phyloP scores from a whole-genome alignment of 495 filamentous ascomycete genomes.

The Cryomyces antarcticus region DNA sequence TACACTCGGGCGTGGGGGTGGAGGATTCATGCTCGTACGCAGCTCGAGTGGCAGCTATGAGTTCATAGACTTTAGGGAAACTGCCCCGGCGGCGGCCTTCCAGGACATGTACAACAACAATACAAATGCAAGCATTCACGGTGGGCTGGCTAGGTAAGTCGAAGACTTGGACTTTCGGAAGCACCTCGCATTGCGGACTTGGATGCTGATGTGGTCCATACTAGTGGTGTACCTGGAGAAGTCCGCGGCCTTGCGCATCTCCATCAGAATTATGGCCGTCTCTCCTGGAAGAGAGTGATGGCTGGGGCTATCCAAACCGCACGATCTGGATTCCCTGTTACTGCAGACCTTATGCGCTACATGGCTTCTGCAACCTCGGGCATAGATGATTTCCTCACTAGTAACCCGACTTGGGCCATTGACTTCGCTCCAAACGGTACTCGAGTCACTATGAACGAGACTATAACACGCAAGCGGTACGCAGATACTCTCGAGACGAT shows the following conservation, averaged over 20 bases:
- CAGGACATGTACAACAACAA: constrained; percentile 63
- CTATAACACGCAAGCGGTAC: constrained; percentile 56
- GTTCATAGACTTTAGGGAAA: constrained; percentile 71
- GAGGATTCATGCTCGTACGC: constrained; percentile 70
- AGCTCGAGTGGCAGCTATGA: constrained; percentile 43
- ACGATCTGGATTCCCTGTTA: constrained; percentile 51
- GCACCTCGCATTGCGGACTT: no score
- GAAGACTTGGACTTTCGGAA: not conserved
- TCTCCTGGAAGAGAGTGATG: constrained; percentile 51
- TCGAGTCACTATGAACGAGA: constrained; percentile 47
- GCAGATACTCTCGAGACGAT: constrained; percentile 61
- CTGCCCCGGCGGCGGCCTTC: constrained; percentile 55
- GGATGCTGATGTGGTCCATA: no score
- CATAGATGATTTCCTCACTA: constrained; percentile 38
- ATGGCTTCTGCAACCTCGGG: constrained; percentile 27
- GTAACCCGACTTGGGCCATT: constrained; percentile 57
- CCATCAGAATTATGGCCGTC: constrained; percentile 48
- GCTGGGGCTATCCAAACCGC: constrained; percentile 55
- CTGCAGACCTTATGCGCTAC: constrained; percentile 46
- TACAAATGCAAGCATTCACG: constrained; percentile 25
- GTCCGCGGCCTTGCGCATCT: constrained; percentile 55
- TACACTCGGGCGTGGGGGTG: constrained; percentile 56
- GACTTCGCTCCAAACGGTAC: constrained; percentile 78
- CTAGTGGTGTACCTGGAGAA: constrained; percentile 64
- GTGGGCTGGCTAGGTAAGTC: constrained; percentile 43